phyloP scores from a whole-genome alignment of 169 alveolate species.

The Plasmodium relictum region DNA sequence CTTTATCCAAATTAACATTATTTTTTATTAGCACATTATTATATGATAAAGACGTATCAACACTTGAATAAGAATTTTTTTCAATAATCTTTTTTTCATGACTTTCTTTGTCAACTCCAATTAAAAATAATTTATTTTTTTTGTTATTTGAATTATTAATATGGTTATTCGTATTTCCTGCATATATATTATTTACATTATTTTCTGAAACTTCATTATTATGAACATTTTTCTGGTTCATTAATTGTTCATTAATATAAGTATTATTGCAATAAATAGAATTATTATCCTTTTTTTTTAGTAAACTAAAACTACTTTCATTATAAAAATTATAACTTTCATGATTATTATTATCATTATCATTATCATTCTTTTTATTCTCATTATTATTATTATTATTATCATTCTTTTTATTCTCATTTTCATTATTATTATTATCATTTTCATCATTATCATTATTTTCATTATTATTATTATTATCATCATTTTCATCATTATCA shows the following conservation, averaged over 20 bases:
- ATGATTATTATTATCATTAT: background rate
- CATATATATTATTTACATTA: conserved; percentile 6
- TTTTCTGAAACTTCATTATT: background rate
- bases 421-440: background rate
- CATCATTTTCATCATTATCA: background rate
- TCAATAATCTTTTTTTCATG: conserved; percentile 13
- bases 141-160: conserved; percentile 1
- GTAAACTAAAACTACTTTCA: too few species aligned
- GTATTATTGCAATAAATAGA: too few species aligned
- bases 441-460: background rate
- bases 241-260: too few species aligned
- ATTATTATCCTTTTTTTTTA: too few species aligned
- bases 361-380: background rate
- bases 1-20: conserved; percentile 18
- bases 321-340: too few species aligned
- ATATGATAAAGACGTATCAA: conserved; percentile 2
- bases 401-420: background rate
- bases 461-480: background rate
- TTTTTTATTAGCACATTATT: conserved; percentile 15
- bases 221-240: background rate
- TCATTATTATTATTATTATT: background rate
- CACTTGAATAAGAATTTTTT: background rate
- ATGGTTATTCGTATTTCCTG: conserved; percentile 15
- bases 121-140: background rate
- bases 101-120: conserved; percentile 12